Evolutionary conservation across 139 green algal genomes (phyloP).

Genomic region (Chlamydomonas sphaeroides): DNA sequence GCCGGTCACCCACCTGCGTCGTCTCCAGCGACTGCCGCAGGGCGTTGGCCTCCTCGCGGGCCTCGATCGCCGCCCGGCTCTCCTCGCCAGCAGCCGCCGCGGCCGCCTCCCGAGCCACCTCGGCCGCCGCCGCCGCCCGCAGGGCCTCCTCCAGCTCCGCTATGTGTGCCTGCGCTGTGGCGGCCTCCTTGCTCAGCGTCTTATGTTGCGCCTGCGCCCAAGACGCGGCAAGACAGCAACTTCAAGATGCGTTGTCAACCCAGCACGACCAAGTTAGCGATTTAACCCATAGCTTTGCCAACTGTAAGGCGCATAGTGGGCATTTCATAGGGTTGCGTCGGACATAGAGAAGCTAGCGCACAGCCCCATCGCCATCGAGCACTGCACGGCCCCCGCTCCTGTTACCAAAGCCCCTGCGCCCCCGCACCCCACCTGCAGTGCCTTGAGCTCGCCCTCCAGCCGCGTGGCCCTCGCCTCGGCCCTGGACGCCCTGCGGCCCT

Average conservation of each 20-base stretch:
- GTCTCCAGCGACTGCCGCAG: background rate
- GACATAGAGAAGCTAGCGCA: no score
- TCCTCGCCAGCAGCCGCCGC: slow-evolving; percentile 2
- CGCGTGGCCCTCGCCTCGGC: slow-evolving; percentile 46
- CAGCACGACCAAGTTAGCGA: no score
- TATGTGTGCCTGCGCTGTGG: background rate
- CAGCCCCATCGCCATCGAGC: no score
- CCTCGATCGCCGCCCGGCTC: slow-evolving; percentile 1
- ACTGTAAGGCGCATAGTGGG: no score
- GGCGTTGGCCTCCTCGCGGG: slow-evolving; percentile 5
- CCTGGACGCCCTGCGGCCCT: slow-evolving; percentile 6
- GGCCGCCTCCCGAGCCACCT: background rate
- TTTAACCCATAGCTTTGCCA: no score
- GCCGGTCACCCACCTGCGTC: background rate
- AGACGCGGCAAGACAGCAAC: no score
- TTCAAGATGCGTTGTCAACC: no score
- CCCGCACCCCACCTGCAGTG: slow-evolving; percentile 47
- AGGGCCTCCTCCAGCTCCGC: background rate
- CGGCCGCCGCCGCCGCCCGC: background rate
- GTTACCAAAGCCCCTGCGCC: slow-evolving; percentile 21
- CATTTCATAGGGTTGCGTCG: no score
- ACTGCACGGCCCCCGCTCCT: no score
- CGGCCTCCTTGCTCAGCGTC: background rate
- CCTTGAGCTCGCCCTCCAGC: slow-evolving; percentile 56
- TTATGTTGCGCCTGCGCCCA: slow-evolving; percentile 9